phyloP scores from a whole-genome alignment of 2,329 filamentous ascomycete species.

The Fusarium nodosum region DNA sequence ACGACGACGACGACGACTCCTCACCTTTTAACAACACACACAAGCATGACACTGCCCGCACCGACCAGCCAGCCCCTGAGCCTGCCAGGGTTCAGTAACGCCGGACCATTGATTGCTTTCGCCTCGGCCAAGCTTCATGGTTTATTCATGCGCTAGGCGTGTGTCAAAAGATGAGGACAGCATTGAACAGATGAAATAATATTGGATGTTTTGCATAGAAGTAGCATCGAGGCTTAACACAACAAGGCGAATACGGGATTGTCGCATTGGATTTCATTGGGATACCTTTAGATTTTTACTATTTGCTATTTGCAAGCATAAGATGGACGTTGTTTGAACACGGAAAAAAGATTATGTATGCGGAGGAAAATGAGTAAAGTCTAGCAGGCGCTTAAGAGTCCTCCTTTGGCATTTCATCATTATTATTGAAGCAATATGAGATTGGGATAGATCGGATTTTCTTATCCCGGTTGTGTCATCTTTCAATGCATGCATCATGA shows the following conservation, averaged over 20 bases:
- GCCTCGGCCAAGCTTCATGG: constrained; percentile 18
- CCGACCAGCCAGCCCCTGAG: constrained; percentile 35
- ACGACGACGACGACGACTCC: constrained; percentile 45
- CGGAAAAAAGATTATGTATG: constrained; percentile 25
- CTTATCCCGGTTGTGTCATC: background rate
- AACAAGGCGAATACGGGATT: constrained; percentile 31
- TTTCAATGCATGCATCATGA: background rate
- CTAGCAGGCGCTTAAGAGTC: constrained; percentile 23
- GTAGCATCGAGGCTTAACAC: constrained; percentile 39
- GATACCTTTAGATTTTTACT: constrained; percentile 53
- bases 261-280: constrained; percentile 41
- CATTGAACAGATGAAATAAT: constrained; percentile 45
- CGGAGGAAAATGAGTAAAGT: constrained; percentile 24
- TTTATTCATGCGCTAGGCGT: constrained; percentile 21
- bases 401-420: constrained; percentile 28
- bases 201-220: constrained; percentile 47
- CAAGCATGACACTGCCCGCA: constrained; percentile 42
- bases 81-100: constrained; percentile 26
- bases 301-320: constrained; percentile 39
- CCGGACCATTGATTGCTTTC: constrained; percentile 31
- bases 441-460: constrained; percentile 28
- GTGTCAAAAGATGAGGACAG: constrained; percentile 27
- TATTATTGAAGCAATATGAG: constrained; percentile 30
- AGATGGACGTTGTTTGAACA: constrained; percentile 27
- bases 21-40: constrained; percentile 44